Conservation (phyloP, 2,329 filamentous ascomycete species). For the Knufia fluminis region DNA sequence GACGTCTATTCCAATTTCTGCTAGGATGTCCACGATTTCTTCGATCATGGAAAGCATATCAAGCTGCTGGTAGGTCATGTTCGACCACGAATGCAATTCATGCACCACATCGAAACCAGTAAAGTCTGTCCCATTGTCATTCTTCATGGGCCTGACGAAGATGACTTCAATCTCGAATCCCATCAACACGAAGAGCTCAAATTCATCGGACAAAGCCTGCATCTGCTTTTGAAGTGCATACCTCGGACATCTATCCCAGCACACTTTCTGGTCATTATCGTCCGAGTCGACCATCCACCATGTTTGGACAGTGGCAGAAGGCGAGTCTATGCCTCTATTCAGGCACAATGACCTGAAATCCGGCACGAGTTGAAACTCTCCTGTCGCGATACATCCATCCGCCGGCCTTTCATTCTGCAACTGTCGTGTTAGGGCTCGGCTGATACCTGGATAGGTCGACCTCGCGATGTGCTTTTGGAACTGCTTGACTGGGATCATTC, state of each 20-base stretch:
- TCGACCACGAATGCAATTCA: conserved; percentile 62
- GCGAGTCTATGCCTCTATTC: conserved; percentile 47
- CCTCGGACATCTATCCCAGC: conserved; percentile 50
- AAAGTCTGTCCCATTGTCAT: conserved; percentile 22
- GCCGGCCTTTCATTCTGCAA: conserved; percentile 57
- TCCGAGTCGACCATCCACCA: conserved; percentile 50
- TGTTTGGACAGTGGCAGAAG: conserved; percentile 57
- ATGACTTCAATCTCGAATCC: conserved; percentile 79
- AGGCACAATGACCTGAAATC: conserved; percentile 54
- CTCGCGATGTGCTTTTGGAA: conserved; percentile 41
- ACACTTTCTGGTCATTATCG: conserved; percentile 23
- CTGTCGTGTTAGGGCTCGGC: conserved; percentile 55
- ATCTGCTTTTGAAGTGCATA: conserved; percentile 50
- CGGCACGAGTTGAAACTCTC: conserved; percentile 58
- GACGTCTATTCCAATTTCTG: conserved; percentile 53
- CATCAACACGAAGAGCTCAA: conserved; percentile 51
- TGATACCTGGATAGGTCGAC: conserved; percentile 49
- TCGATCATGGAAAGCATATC: conserved; percentile 51
- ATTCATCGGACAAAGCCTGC: conserved; percentile 41
- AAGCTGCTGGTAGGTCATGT: conserved; percentile 53
- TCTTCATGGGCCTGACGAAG: conserved; percentile 47
- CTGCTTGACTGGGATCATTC: conserved; percentile 56
- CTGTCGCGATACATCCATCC: conserved; percentile 47
- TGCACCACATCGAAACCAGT: conserved; percentile 41
- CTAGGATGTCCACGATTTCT: conserved; percentile 55